These are phyloP conservation scores for Cymbopogon flexuosus DNA, from an alignment of 202 grass and related monocot genomes.

Conservation along the genomic window DNA sequence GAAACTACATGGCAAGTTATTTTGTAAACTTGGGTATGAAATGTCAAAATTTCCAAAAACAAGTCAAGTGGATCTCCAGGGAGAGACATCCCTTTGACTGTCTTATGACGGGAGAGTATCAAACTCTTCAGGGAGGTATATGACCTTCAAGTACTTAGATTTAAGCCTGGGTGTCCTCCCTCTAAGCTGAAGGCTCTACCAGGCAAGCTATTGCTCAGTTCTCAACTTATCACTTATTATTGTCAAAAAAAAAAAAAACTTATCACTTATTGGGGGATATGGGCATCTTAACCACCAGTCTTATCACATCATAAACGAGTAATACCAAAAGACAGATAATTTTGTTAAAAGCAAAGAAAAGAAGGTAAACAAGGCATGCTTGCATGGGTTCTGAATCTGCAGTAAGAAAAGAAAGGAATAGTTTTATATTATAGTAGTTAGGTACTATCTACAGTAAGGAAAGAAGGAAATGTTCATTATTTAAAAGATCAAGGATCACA, in stretches of 20 bases:
- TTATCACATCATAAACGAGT: background rate
- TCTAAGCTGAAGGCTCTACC: background rate
- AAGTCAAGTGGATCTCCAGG: background rate
- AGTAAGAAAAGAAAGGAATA: constrained; percentile 11
- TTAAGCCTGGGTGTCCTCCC: background rate
- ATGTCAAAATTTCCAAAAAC: background rate
- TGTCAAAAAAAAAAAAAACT: too few relatives aligned
- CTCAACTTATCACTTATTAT: background rate
- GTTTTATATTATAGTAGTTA: background rate
- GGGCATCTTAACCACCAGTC: constrained; percentile 1
- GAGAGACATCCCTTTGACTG: background rate
- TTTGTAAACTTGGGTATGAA: background rate
- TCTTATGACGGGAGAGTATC: background rate
- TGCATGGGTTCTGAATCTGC: constrained; percentile 3
- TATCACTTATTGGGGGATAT: constrained; percentile 8
- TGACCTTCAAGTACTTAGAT: background rate
- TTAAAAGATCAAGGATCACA: constrained; percentile 30
- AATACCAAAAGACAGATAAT: background rate
- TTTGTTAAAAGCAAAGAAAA: background rate
- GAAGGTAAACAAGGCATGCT: constrained; percentile 3
- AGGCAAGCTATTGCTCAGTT: background rate
- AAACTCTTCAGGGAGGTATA: background rate
- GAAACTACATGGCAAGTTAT: background rate
- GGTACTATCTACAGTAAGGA: background rate
- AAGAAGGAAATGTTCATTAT: background rate